These are phyloP conservation scores for Strobilomyces echinocephalus DNA, from an alignment of 768 basidiomycete species.

Conservation along the genomic window DNA sequence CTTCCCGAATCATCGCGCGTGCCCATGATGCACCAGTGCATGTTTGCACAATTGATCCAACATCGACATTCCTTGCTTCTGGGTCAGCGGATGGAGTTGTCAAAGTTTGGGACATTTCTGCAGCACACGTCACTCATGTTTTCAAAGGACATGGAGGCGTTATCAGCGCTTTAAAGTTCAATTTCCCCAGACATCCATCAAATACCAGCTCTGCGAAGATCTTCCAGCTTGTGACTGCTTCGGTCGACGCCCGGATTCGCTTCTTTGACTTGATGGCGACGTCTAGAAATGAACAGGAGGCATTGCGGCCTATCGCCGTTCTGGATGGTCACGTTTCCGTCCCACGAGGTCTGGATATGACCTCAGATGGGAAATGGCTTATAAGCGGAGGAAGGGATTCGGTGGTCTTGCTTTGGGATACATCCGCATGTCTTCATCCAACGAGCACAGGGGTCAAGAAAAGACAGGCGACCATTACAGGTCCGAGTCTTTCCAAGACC, in stretches of 20 bases:
- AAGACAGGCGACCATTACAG: constrained; percentile 36
- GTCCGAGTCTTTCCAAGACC: constrained; percentile 68
- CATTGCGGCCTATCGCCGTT: constrained; percentile 67
- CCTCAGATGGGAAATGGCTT: constrained; percentile 81
- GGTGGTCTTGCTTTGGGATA: constrained; percentile 90
- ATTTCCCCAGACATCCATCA: constrained; percentile 63
- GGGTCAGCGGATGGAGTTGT: constrained; percentile 96
- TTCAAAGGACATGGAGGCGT: constrained; percentile 98
- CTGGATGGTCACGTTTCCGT: constrained; percentile 95
- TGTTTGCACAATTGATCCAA: constrained; percentile 78
- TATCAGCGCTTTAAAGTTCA: constrained; percentile 85
- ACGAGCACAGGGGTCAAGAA: constrained; percentile 20
- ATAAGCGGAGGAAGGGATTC: constrained; percentile 91
- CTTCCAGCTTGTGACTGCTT: constrained; percentile 86
- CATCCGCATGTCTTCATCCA: constrained; percentile 29
- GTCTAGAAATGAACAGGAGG: constrained; percentile 50
- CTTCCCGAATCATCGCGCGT: constrained; percentile 69
- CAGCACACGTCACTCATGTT: constrained; percentile 88
- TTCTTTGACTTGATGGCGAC: constrained; percentile 79
- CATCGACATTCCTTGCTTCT: constrained; percentile 87
- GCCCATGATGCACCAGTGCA: constrained; percentile 95
- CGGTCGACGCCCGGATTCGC: constrained; percentile 88
- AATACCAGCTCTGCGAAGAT: constrained; percentile 41
- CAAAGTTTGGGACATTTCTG: constrained; percentile 90
- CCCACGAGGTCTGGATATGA: constrained; percentile 84